Conservation (phyloP, 2,329 filamentous ascomycete species). For the Verticillium longisporum region DNA sequence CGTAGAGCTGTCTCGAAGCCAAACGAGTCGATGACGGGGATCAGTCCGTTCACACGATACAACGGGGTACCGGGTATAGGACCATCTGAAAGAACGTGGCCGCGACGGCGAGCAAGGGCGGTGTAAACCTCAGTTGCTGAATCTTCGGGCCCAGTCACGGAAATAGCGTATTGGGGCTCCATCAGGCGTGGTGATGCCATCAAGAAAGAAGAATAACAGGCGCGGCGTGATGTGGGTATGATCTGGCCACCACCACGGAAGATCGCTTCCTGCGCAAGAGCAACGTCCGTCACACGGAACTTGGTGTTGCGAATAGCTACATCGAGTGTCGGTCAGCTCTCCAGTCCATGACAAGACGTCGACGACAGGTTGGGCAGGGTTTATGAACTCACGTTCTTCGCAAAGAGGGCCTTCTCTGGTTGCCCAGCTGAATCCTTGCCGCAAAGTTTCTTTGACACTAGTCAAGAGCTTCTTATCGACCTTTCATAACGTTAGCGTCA, state of each 20-base stretch:
- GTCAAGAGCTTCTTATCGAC: slow-evolving; percentile 88
- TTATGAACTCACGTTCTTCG: slow-evolving; percentile 74
- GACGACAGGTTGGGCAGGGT: background rate
- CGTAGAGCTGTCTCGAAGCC: slow-evolving; percentile 96
- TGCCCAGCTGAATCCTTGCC: slow-evolving; percentile 95
- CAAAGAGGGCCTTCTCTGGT: slow-evolving; percentile 91
- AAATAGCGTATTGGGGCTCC: slow-evolving; percentile 91
- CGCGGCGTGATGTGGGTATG: slow-evolving; percentile 86
- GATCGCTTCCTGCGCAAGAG: slow-evolving; percentile 82
- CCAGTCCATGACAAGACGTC: no score
- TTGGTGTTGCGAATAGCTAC: slow-evolving; percentile 97
- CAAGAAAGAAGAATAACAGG: slow-evolving; percentile 92
- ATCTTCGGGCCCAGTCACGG: slow-evolving; percentile 87
- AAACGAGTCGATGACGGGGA: slow-evolving; percentile 95
- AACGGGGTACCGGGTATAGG: slow-evolving; percentile 91
- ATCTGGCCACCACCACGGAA: slow-evolving; percentile 95
- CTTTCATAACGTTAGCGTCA: slow-evolving; percentile 27
- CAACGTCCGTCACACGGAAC: slow-evolving; percentile 90
- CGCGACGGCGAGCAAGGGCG: slow-evolving; percentile 77
- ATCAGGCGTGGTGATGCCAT: slow-evolving; percentile 95
- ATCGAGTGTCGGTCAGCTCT: slow-evolving; percentile 8
- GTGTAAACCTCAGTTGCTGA: slow-evolving; percentile 87
- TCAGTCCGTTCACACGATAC: slow-evolving; percentile 82
- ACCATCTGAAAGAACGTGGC: slow-evolving; percentile 90
- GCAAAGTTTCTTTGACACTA: slow-evolving; percentile 83